Conservation (phyloP, 192 early-diverging fungal species). For the Coemansia sp. region DNA sequence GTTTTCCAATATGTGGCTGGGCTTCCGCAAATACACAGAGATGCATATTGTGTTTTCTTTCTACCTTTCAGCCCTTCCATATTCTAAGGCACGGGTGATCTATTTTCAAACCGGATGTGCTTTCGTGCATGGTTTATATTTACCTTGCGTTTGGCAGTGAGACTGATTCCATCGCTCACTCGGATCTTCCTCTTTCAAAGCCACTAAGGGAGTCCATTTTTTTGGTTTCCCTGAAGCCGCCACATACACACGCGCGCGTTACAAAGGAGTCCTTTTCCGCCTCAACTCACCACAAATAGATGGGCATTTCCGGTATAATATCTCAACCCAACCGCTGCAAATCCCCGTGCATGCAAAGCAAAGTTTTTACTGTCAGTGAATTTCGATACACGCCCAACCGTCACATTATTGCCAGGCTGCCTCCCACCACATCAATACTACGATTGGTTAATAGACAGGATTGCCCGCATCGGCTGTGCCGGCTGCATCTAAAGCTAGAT, state of each 20-base stretch:
- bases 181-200: not conserved
- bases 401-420: not conserved
- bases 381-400: too few relatives aligned
- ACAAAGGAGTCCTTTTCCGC: not conserved
- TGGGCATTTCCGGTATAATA: not conserved
- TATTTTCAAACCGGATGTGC: not conserved
- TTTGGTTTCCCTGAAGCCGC: not conserved
- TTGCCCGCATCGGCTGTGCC: not conserved
- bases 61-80: not conserved
- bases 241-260: not conserved
- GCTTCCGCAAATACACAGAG: not conserved
- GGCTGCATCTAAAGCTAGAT: not conserved
- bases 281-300: not conserved
- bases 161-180: not conserved
- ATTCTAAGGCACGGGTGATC: not conserved
- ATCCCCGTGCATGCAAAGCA: not conserved
- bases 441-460: not conserved
- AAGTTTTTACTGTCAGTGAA: not conserved
- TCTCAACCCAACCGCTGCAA: not conserved
- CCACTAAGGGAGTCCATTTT: too few relatives aligned
- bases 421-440: conserved; percentile 4
- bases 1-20: not conserved
- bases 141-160: not conserved
- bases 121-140: not conserved
- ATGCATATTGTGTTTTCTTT: not conserved